A percentile compares a stretch with the other conserved stretches of the same genome.
Conservation (phyloP, 1,139 yeast genomes). For the Pichiaceae sp. region DNA sequence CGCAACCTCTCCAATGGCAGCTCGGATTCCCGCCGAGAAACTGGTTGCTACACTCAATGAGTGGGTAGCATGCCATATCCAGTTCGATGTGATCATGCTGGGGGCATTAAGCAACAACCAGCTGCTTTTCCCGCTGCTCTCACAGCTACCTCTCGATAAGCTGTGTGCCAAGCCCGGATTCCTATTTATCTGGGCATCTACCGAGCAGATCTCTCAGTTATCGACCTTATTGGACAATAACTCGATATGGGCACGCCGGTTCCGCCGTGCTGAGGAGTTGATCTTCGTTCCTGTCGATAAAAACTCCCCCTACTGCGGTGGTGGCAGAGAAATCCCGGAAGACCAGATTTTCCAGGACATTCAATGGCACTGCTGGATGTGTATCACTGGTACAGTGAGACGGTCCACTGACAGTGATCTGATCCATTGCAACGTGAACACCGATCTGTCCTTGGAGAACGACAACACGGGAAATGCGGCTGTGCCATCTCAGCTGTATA, state of each 20-base stretch:
- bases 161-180: slow-evolving; percentile 82
- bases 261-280: slow-evolving; percentile 82
- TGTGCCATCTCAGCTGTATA: slow-evolving; percentile 73
- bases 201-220: slow-evolving; percentile 58
- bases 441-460: slow-evolving; percentile 68
- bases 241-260: slow-evolving; percentile 57
- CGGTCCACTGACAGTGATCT: slow-evolving; percentile 76
- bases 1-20: slow-evolving; percentile 61
- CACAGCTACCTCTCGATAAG: slow-evolving; percentile 60
- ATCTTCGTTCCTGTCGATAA: slow-evolving; percentile 58
- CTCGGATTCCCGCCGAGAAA: slow-evolving; percentile 38
- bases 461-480: slow-evolving; percentile 30
- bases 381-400: slow-evolving; percentile 88
- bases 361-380: slow-evolving; percentile 98
- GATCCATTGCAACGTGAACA: slow-evolving; percentile 87
- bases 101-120: slow-evolving; percentile 78
- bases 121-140: slow-evolving; percentile 49
- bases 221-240: slow-evolving; percentile 48
- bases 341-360: slow-evolving; percentile 35
- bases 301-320: slow-evolving; percentile 53
- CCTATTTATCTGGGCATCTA: slow-evolving; percentile 78
- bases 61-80: slow-evolving; percentile 55
- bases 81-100: slow-evolving; percentile 86
- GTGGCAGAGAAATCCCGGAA: slow-evolving; percentile 32
- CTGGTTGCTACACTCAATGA: slow-evolving; percentile 47